Evolutionary conservation across 805 yeast species (phyloP), one percentile per base, ranked within the genome.

Genomic region (Candida yuanshanica): DNA sequence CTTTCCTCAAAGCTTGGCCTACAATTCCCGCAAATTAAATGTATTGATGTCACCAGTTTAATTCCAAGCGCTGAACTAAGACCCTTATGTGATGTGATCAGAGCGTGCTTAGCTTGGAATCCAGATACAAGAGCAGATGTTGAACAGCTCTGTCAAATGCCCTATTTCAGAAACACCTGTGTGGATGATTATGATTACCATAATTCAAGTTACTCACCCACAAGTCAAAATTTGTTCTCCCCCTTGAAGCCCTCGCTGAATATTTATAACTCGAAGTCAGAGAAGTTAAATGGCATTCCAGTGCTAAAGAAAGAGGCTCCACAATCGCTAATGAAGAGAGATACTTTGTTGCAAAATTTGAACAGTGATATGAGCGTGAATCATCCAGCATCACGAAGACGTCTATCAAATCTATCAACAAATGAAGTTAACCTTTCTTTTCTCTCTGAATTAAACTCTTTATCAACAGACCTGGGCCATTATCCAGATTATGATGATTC

Each of bases 61-160:
- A 56, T 81, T 6, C 66, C 72, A 8, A 63, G 72, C 43, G 62
- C 72, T 0, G 75, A 70, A 31, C 61, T 75, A 20, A 49, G 55
- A 12, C 47, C 50, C 13, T 52, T 67, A 53, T 50, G 60, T 42
- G 51, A 70, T 58, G 55, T 71, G 60, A 53, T 75, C 54, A 50
- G 69, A 60, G 39, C 44, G 5, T 83, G 90, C 51, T 65, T 89
- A 25, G 64, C 71, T 38, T 89, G 96, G 96, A 81, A 87, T 60
- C 95, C 96, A 2, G 59, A 62, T n/a, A 56, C 60, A n/a, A 69
- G 95, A 49, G 72, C 77, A 0, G 70, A 73, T 29, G 82, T 74
- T 2, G 66, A 66, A 1, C 60, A 60, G 8, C 49, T 84, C 23
- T 65, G 78, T 44, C 38, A 60, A 13, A 66, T 75, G 74, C 63